Percentiles rank a stretch among this genome's conserved stretches.
Conservation (phyloP, 768 basidiomycete species). For the Lepiota venenata region DNA sequence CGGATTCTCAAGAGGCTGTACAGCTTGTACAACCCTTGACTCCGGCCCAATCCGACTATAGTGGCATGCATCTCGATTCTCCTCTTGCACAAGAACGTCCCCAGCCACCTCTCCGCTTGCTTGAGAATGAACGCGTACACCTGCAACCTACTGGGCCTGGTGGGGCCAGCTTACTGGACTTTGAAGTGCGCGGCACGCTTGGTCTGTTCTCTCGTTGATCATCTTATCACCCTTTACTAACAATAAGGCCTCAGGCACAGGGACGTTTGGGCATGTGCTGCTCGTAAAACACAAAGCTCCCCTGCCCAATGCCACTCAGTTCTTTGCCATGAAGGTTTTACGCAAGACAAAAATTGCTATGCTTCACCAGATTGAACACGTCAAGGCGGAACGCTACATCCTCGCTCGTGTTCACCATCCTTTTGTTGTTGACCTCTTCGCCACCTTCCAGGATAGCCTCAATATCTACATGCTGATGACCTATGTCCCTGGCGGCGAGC, state of each 20-base stretch:
- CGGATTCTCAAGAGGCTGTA: neutral
- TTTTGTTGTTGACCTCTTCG: conserved; percentile 95
- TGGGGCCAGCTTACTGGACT: conserved; percentile 70
- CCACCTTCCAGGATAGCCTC: conserved; percentile 91
- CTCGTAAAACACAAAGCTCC: conserved; percentile 74
- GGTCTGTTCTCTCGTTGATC: conserved; percentile 10
- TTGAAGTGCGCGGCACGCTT: conserved; percentile 71
- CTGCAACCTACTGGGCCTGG: conserved; percentile 50
- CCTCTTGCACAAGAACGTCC: conserved; percentile 4
- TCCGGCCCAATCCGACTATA: conserved; percentile 9
- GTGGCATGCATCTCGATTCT: conserved; percentile 8
- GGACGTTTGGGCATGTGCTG: conserved; percentile 93
- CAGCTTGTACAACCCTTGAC: conserved; percentile 10
- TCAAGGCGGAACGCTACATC: conserved; percentile 94
- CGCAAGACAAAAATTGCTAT: conserved; percentile 83
- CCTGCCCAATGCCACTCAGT: conserved; percentile 47
- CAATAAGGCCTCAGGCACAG: conserved; percentile 61
- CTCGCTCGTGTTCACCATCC: conserved; percentile 90
- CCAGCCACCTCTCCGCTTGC: conserved; percentile 47
- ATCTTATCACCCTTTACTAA: conserved; percentile 4
- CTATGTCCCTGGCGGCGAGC: conserved; percentile 94
- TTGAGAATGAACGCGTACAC: conserved; percentile 72
- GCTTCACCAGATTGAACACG: conserved; percentile 95
- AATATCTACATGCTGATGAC: conserved; percentile 99
- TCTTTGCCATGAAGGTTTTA: conserved; percentile 89